Evolutionary conservation across 116 monocot genomes (phyloP), one percentile per base, ranked within the genome.

Genomic region (Trichopus zeylanicus): DNA sequence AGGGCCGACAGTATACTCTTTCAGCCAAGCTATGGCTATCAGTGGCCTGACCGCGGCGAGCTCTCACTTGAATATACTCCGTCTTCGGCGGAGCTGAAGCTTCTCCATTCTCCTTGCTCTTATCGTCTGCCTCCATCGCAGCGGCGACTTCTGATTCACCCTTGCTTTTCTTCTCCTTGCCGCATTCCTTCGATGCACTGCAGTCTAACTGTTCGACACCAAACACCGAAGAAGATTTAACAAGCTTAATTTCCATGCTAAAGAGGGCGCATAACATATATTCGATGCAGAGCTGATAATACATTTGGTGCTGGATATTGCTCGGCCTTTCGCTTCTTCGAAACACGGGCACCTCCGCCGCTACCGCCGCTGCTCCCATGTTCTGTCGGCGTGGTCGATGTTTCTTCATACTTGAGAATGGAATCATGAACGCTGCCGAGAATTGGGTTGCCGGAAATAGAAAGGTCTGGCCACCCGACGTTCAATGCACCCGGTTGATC

Each of bases 21-120:
- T 88, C 88, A 0, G 83, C 88, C 33, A 88, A 46, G 63, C 80
- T 77, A 47, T 88, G 80, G 67, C 75, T 80, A 58, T 83, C 88
- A 0, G 88, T 88, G 64, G 88, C 88, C 62, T 88, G 88, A 10
- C 88, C 88, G 8, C 88, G 67, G n/a, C 88, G 80, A 38, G 88
- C 88, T 59, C 88, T 70, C 21, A 88, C 88, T 31, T 88, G 88
- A 52, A 83, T 83, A 61, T 72, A 88, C 48, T 83, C 83, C 7
- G 60, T 30, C 62, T 77, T 83, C 54, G 29, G n/a, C n/a, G n/a
- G 20, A 29, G 7, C 13, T 12, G 7, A 13, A 16, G 8, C 9
- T 28, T 72, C 72, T 38, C 47, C 42, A 47, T 51, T 72, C 7
- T 39, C 62, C n/a, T 56, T 57, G 1, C 34, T 18, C 0, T 31